Evolutionary conservation across 495 filamentous ascomycete genomes (phyloP).

Genomic region (Letharia lupina): DNA sequence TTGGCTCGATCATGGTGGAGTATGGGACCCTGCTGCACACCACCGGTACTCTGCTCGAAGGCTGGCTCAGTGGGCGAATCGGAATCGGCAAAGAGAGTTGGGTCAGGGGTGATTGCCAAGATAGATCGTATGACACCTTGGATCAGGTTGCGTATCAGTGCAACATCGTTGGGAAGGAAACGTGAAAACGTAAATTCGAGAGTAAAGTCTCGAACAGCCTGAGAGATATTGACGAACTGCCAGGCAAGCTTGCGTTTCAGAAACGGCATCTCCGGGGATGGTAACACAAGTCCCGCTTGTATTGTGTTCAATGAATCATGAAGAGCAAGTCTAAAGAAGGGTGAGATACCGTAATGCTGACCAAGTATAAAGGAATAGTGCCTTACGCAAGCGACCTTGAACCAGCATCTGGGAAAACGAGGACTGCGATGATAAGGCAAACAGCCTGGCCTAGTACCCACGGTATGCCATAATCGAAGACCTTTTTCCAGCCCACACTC

Average conservation of each 20-base stretch:
- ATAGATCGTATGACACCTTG: conserved; percentile 45
- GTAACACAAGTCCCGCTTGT: conserved; percentile 40
- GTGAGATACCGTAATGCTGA: not conserved
- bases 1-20: conserved; percentile 26
- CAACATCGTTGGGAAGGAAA: conserved; percentile 40
- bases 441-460: conserved; percentile 48
- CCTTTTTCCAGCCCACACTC: conserved; percentile 36
- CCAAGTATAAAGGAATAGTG: not conserved
- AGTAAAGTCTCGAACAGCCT: conserved; percentile 46
- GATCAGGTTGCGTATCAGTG: conserved; percentile 42
- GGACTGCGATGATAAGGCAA: conserved; percentile 37
- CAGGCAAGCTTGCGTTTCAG: conserved; percentile 35
- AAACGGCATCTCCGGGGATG: conserved; percentile 30
- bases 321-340: conserved; percentile 19
- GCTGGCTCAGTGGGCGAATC: not conserved
- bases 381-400: conserved; percentile 41
- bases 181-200: conserved; percentile 45
- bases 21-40: conserved; percentile 19
- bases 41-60: not conserved
- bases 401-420: conserved; percentile 46
- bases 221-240: conserved; percentile 47
- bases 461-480: conserved; percentile 48
- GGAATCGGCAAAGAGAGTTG: conserved; percentile 32
- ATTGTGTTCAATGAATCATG: conserved; percentile 36
- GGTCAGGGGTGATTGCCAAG: conserved; percentile 37